A percentile compares a stretch with the other conserved stretches of the same genome.
Conservation (phyloP, 805 yeast genomes). For the Zygosaccharomyces bisporus region DNA sequence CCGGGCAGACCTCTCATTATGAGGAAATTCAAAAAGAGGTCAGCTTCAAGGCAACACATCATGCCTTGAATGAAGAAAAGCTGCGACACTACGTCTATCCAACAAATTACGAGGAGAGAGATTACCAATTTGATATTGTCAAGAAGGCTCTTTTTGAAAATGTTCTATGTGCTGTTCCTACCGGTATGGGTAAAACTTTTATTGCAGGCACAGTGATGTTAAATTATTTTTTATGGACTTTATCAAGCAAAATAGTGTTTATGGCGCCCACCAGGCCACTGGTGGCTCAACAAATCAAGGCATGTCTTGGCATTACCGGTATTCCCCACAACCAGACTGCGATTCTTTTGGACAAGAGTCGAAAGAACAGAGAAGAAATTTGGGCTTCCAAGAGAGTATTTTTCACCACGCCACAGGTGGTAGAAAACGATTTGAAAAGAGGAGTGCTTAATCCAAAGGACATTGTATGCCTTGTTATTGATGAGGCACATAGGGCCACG, state of each 20-base stretch:
- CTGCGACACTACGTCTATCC: conserved; percentile 69
- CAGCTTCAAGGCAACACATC: conserved; percentile 47
- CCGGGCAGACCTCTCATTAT: conserved; percentile 32
- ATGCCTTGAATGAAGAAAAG: conserved; percentile 41
- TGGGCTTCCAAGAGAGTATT: conserved; percentile 79
- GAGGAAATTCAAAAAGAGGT: conserved; percentile 39
- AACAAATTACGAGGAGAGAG: conserved; percentile 75
- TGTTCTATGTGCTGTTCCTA: conserved; percentile 85
- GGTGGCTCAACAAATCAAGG: conserved; percentile 93
- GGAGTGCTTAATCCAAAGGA: conserved; percentile 75
- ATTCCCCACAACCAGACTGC: conserved; percentile 75
- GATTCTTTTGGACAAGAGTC: conserved; percentile 57
- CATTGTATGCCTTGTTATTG: conserved; percentile 74
- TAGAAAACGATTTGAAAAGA: conserved; percentile 77
- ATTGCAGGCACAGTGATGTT: conserved; percentile 93
- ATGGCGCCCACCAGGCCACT: conserved; percentile 97
- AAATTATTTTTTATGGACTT: conserved; percentile 85
- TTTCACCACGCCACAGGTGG: conserved; percentile 94
- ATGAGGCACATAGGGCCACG: conserved; percentile 93
- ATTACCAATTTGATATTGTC: conserved; percentile 83
- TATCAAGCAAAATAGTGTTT: conserved; percentile 72
- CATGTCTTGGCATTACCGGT: conserved; percentile 85
- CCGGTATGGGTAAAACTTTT: conserved; percentile 96
- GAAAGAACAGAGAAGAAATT: conserved; percentile 64
- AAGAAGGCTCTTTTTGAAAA: conserved; percentile 67